Evolutionary conservation across 2,329 filamentous ascomycete species (phyloP).

Genomic region (Paecilomyces sp.): DNA sequence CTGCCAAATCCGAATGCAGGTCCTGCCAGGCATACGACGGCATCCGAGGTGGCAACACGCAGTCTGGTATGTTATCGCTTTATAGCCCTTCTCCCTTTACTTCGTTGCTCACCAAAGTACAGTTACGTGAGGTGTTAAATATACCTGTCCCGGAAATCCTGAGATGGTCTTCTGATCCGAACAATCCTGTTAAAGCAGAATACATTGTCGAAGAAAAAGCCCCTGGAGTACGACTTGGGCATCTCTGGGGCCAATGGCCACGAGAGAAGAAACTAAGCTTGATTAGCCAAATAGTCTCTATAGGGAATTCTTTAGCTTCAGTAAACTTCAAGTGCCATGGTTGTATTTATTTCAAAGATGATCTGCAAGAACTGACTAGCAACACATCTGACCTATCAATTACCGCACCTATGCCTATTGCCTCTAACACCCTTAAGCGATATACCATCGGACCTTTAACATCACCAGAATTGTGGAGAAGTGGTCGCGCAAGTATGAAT

Average conservation of each 20-base stretch:
- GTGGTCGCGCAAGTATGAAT: not conserved
- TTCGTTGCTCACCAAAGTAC: no score
- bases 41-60: not conserved
- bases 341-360: not conserved
- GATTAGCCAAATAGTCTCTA: not conserved
- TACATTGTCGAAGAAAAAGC: not conserved
- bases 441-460: not conserved
- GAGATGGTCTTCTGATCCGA: not conserved
- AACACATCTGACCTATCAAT: not conserved
- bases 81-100: no score
- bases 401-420: not conserved
- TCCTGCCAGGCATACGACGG: not conserved
- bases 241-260: not conserved
- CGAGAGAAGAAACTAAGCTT: not conserved
- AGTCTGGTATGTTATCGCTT: not conserved
- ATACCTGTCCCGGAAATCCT: not conserved
- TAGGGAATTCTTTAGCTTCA: not conserved
- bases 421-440: not conserved
- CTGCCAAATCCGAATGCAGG: not conserved
- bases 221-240: not conserved
- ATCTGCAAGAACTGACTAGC: not conserved
- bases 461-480: not conserved
- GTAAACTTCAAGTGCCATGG: not conserved
- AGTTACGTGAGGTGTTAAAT: not conserved
- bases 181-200: not conserved